Evolutionary conservation across 2,329 filamentous ascomycete genomes (phyloP).

Genomic region (Sporothrix brasiliensis): DNA sequence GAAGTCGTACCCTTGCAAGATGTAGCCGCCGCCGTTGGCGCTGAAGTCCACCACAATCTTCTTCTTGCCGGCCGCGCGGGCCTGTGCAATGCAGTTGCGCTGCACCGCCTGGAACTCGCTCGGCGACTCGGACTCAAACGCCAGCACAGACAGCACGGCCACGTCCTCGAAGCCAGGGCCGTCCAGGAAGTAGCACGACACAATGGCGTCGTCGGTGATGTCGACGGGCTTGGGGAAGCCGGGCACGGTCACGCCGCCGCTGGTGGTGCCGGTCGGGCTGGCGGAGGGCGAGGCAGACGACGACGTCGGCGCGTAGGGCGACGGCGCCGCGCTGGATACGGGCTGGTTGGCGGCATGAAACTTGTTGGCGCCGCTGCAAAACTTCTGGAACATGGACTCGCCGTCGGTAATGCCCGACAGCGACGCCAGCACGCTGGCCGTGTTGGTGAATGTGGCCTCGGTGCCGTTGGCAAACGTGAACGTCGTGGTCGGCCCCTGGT

Average conservation of each 20-base stretch:
- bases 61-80: conserved; percentile 54
- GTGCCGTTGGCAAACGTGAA: conserved; percentile 47
- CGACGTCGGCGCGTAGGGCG: background rate
- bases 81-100: conserved; percentile 44
- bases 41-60: conserved; percentile 63
- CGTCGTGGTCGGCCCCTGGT: conserved; percentile 43
- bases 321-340: background rate
- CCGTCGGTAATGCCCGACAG: conserved; percentile 43
- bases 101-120: conserved; percentile 44
- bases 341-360: background rate
- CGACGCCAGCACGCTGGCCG: conserved; percentile 40
- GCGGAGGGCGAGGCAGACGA: conserved; percentile 19
- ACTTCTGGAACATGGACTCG: conserved; percentile 42
- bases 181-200: conserved; percentile 45
- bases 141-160: conserved; percentile 41
- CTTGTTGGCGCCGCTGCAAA: conserved; percentile 39
- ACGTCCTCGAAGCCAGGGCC: conserved; percentile 42
- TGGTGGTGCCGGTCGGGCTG: conserved; percentile 11
- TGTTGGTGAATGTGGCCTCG: conserved; percentile 41
- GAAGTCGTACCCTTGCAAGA: conserved; percentile 64
- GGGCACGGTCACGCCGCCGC: conserved; percentile 11
- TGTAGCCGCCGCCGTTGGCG: conserved; percentile 61
- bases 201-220: conserved; percentile 39
- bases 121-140: conserved; percentile 39
- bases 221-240: conserved; percentile 42